phyloP scores from a whole-genome alignment of 345 rosid genomes.

The Rhodomyrtus tomentosa region DNA sequence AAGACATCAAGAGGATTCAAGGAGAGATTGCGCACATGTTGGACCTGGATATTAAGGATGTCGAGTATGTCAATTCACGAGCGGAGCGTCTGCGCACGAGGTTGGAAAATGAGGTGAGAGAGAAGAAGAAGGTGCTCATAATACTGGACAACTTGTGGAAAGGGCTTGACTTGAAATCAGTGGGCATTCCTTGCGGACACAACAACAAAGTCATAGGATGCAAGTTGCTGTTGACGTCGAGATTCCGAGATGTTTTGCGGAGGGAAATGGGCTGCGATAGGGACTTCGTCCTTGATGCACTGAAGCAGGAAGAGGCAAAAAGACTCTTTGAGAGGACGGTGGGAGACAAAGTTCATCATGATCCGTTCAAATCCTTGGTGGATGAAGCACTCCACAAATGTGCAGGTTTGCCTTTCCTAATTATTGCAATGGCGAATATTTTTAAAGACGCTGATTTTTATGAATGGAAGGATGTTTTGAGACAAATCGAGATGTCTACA shows the following conservation, averaged over 20 bases:
- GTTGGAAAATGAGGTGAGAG: too few species aligned
- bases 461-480: rapidly evolving
- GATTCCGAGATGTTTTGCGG: not conserved
- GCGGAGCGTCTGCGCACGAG: too few species aligned
- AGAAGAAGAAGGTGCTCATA: not conserved
- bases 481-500: rapidly evolving
- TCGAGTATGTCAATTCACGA: too few species aligned
- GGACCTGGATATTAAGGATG: not conserved
- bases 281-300: rapidly evolving
- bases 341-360: not conserved
- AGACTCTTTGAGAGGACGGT: not conserved
- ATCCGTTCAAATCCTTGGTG: not conserved
- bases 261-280: not conserved
- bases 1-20: not conserved
- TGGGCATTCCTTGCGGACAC: not conserved
- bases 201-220: not conserved
- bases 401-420: not conserved
- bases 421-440: rapidly evolving
- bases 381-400: not conserved
- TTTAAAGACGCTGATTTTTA: rapidly evolving
- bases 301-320: not conserved
- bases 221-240: not conserved
- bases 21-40: not conserved
- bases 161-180: not conserved
- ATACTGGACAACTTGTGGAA: not conserved